Evolutionary conservation across 768 basidiomycete species (phyloP).

Genomic region (Collybiopsis luxurians): DNA sequence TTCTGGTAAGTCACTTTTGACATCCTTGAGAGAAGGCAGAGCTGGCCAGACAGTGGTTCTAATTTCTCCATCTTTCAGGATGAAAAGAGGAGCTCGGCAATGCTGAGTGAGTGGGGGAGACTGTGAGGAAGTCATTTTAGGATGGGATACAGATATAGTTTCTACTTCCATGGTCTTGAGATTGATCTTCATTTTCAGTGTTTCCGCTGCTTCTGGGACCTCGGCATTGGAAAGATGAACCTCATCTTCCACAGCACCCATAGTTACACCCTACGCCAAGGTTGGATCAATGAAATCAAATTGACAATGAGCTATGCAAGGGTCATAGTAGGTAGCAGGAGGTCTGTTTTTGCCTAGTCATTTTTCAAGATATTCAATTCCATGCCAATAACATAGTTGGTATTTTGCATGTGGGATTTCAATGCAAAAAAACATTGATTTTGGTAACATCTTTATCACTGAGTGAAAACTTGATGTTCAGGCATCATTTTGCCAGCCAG

Average conservation of each 20-base stretch:
- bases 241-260: too few species aligned
- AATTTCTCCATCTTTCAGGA: background rate
- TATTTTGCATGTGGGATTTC: constrained; percentile 30
- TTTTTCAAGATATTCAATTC: constrained; percentile 14
- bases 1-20: background rate
- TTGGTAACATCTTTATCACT: constrained; percentile 32
- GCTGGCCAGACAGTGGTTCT: background rate
- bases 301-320: too few species aligned
- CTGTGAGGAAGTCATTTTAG: too few species aligned
- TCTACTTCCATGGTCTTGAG: too few species aligned
- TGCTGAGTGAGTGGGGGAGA: too few species aligned
- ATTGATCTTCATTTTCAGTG: too few species aligned
- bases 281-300: too few species aligned
- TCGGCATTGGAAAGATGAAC: too few species aligned
- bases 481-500: constrained; percentile 17
- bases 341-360: constrained; percentile 19
- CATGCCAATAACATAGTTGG: constrained; percentile 38
- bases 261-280: too few species aligned
- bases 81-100: background rate
- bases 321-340: too few species aligned
- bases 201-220: too few species aligned
- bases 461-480: constrained; percentile 19
- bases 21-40: background rate
- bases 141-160: too few species aligned
- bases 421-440: constrained; percentile 27